Evolutionary conservation across 1,284 basidiomycete genomes (phyloP), one percentile per base, ranked within the genome.

Genomic region (Leucoagaricus sp.): DNA sequence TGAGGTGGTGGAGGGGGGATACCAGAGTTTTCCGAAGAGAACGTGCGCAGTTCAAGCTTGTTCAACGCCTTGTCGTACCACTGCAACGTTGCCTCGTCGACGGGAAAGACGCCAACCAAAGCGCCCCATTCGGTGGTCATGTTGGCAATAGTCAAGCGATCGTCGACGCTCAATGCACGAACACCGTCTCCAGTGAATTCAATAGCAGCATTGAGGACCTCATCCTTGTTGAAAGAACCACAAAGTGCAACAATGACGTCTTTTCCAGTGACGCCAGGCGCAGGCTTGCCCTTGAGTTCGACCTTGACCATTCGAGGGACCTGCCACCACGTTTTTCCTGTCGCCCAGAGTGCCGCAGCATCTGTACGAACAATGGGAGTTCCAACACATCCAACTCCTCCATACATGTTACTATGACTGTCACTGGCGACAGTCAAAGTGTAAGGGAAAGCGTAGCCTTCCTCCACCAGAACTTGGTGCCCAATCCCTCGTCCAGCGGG

Each of bases 41-140:
- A 97, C 5, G 90, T 87, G 49, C 91, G 83, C 51, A 90, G 76
- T 69, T 96, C 92, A 48, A 93, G 80, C 71, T 88, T 92, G 61
- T 81, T 81, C 60, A 97, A 74, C 25, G 85, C 77, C n/a, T 77
- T 75, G 56, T 94, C 89, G 72, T 99, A 99, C 96, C 96, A 99
- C 23, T 86, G 71, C 36, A 96, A 70, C 5, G 94, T 83, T 13
- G 84, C 85, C 33, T 87, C 81, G 70, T 99, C 96, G 8, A 95
- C 89, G 0, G 96, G 96, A 78, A 99, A 99, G 12, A 98, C 87
- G 41, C 96, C 96, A 6, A 87, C 94, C 1, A 99, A 84, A 1
- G 96, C 96, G 50, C 96, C 96, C 96, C 96, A 99, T 71, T 99
- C 96, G 15, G 97, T 99, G 3, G 96, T 98, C 96, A 99, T 99